Conservation (phyloP, 2,329 filamentous ascomycete species). For the Calonectria honghensis region DNA sequence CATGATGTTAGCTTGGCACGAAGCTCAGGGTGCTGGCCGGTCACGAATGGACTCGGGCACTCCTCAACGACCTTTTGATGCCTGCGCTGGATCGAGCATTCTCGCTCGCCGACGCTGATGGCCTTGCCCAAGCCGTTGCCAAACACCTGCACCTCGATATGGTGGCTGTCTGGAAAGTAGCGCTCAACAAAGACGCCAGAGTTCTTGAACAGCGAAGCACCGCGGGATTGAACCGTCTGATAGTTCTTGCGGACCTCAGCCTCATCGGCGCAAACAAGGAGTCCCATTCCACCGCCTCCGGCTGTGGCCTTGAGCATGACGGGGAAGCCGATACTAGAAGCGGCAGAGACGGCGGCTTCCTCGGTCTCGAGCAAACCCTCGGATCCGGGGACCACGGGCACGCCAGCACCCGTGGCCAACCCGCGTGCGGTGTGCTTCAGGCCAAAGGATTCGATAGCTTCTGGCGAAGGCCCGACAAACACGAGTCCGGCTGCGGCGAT, state of each 20-base stretch:
- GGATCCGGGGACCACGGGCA: constrained; percentile 63
- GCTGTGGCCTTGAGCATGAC: constrained; percentile 76
- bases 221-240: constrained; percentile 73
- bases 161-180: constrained; percentile 76
- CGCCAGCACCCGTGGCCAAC: constrained; percentile 68
- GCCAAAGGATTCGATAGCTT: constrained; percentile 73
- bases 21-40: constrained; percentile 54
- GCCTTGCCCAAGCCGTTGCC: constrained; percentile 72
- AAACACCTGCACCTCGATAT: constrained; percentile 82
- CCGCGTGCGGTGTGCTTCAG: constrained; percentile 70
- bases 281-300: constrained; percentile 79
- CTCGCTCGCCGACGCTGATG: constrained; percentile 73
- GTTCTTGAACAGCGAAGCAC: constrained; percentile 76
- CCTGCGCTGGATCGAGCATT: constrained; percentile 80
- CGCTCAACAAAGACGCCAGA: constrained; percentile 78
- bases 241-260: constrained; percentile 72
- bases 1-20: constrained; percentile 53
- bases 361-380: constrained; percentile 50
- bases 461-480: constrained; percentile 75
- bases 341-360: constrained; percentile 72
- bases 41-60: constrained; percentile 78
- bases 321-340: constrained; percentile 61
- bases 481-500: constrained; percentile 71
- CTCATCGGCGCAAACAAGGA: constrained; percentile 72
- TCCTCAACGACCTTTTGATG: constrained; percentile 85